Evolutionary conservation across 192 early-diverging fungal species (phyloP).

Genomic region (Phycomyces blakesleeanus): DNA sequence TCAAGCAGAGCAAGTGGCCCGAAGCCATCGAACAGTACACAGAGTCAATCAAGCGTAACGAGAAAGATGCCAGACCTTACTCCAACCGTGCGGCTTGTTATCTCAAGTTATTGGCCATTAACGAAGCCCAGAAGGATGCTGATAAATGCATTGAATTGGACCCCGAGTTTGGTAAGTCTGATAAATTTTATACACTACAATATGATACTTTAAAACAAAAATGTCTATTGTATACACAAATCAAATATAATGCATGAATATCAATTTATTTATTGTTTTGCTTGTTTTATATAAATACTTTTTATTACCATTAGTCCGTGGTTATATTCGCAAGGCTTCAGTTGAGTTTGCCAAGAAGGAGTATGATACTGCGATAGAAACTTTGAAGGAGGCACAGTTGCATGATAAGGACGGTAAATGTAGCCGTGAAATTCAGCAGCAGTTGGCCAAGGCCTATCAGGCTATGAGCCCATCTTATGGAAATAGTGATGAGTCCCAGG

Average conservation of each 20-base stretch:
- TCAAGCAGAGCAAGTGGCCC: constrained; percentile 84
- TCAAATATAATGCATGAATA: neutral
- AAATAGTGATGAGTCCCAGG: constrained; percentile 54
- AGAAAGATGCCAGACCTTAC: constrained; percentile 82
- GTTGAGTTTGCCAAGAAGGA: constrained; percentile 88
- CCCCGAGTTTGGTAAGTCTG: constrained; percentile 62
- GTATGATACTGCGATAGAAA: constrained; percentile 78
- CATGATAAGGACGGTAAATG: constrained; percentile 84
- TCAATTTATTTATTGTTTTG: no score
- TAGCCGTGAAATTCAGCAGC: constrained; percentile 77
- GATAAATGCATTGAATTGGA: constrained; percentile 85
- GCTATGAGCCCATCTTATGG: constrained; percentile 62
- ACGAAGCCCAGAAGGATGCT: constrained; percentile 95
- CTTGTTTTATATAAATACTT: no score
- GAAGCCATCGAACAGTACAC: constrained; percentile 90
- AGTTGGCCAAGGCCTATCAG: constrained; percentile 75
- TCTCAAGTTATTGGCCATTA: constrained; percentile 88
- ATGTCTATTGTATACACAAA: no score
- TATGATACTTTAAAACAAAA: no score
- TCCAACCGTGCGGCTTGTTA: constrained; percentile 97
- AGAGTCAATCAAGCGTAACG: constrained; percentile 96
- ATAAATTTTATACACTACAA: no score
- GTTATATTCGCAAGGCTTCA: constrained; percentile 93
- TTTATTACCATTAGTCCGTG: constrained; percentile 78
- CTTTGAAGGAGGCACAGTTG: constrained; percentile 69